Base-by-base conservation (phyloP, 106 monocot genomes). In the Dendrobium officinale region DNA sequence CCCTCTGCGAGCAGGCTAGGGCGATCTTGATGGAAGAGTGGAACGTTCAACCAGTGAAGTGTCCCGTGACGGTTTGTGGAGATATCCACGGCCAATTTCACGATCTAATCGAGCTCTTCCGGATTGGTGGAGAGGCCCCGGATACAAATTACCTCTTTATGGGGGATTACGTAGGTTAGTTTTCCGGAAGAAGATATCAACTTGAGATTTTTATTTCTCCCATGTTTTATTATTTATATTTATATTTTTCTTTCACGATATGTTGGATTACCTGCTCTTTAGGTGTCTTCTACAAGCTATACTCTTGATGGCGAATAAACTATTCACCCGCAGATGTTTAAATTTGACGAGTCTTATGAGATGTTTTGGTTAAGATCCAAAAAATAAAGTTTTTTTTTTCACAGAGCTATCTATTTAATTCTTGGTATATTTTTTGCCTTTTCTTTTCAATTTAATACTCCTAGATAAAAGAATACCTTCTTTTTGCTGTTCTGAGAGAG, bases 121-220 rank as follows among this genome's bases (percentile, higher is more conserved):
- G 47, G 33, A 87, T 87, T 17, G 87, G 87, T 0, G 84, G 87
- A 11, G 87, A 87, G 4, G 75, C 84, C 17, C 87, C 84, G 4
- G 84, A 87, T 67, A 87, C 87, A n/a, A 87, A 87, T 77, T 87
- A 87, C 47, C 84, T 87, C 19, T 87, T 87, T 78, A 87, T 87
- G 87, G 87, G 87, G 7, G 87, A 87, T 54, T 87, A 87, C 54
- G 87, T 84, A 54, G 87, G 87, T 87, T 11, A 84, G 84, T 79
- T 72, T 78, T n/a, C 20, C 15, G 31, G 9, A 43, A 43, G 13
- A 47, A 0, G 24, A 26, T 51, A 19, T 70, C 31, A 29, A 42
- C 20, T 43, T 44, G 10, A 74, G 74, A 74, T 74, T 43, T 74
- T 44, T 74, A 9, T 37, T 72, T 29, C 41, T 20, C 74, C 22